Evolutionary conservation across 2,329 filamentous ascomycete genomes (phyloP), one percentile per base, ranked within the genome.

Genomic region (Curvularia eragrostidis): DNA sequence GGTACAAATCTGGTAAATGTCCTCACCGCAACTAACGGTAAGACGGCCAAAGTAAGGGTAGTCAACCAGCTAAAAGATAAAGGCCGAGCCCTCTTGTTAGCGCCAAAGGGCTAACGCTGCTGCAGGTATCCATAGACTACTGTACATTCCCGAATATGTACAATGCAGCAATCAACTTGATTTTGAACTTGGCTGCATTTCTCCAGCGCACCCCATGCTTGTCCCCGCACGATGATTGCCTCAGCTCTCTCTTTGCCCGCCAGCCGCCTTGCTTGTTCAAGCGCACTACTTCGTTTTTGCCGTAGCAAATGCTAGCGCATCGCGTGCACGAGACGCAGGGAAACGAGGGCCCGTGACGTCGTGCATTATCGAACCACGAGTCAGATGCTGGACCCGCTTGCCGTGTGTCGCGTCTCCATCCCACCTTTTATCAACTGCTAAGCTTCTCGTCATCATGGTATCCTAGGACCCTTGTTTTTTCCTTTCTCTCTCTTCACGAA

Each of bases 341-440:
- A 24, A 49, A 50, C 13, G 28, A 56, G 53, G 53, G 21, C 48
- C 49, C 48, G 32, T 56, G 53, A 56, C 53, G 39, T 56, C 48
- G n/a, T 39, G 46, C 53, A 43, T 56, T 52, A 56, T 56, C 52
- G 28, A 50, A 38, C 36, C 28, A 36, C 51, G 18, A 41, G 34
- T 48, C 52, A 32, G 36, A 21, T 43, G 42, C 21, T 15, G 44
- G 44, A 28, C 38, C 46, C 46, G 38, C 36, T 24, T 46, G 18
- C 47, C 21, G 47, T 19, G 19, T 39, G 21, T 26, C 34, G 26
- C 15, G 34, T 48, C 18, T 48, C 9, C 38, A 43, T 55, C 38
- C 46, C 52, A 38, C 39, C 47, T 43, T 30, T 41, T 32, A 18
- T 21, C 50, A 49, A 50, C 46, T 30, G 21, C 26, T 41, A 12